phyloP scores from a whole-genome alignment of 129 eudicot genomes.

The Apium graveolens region DNA sequence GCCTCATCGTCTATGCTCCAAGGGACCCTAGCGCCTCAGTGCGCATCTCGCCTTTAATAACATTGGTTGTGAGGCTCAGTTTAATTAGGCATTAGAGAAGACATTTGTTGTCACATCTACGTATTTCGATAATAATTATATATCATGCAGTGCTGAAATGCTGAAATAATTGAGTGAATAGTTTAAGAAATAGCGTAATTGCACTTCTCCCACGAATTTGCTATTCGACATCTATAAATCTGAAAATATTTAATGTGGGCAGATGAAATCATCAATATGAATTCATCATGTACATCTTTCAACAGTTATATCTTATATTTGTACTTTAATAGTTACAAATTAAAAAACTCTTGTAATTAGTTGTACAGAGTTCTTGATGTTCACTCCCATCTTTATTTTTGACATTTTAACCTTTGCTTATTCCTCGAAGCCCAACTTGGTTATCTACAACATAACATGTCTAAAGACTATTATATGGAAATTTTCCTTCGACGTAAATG shows the following conservation, averaged over 20 bases:
- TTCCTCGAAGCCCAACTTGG: no score
- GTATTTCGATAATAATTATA: not conserved
- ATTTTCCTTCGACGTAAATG: no score
- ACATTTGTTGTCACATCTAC: not conserved
- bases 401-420: no score
- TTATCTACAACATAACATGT: no score
- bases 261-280: not conserved
- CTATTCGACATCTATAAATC: not conserved
- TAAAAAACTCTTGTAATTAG: not conserved
- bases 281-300: not conserved
- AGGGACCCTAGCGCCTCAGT: no score
- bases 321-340: not conserved
- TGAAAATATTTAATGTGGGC: not conserved
- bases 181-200: not conserved
- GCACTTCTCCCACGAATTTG: not conserved
- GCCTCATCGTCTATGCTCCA: no score
- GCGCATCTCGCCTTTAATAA: no score
- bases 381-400: not conserved
- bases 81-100: not conserved
- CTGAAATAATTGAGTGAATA: not conserved
- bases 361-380: not conserved
- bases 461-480: no score
- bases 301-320: not conserved
- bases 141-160: not conserved
- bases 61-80: not conserved